Base-by-base conservation (phyloP, 306 rosid genomes). In the Rosa chinensis region DNA sequence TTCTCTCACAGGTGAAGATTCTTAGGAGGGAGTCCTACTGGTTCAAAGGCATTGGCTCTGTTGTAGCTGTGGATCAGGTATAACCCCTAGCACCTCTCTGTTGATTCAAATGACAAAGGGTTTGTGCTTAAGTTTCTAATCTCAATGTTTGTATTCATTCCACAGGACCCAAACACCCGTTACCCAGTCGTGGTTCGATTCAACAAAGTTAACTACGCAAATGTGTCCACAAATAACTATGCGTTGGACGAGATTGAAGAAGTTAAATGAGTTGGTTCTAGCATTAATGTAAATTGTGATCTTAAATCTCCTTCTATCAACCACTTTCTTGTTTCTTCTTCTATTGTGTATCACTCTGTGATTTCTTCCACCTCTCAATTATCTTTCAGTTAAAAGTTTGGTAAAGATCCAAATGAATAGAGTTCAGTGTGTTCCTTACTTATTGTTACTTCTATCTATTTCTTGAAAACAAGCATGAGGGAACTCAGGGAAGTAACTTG, bases 41-140 rank as follows among this genome's bases (percentile, higher is more conserved):
- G 97, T 92, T 62, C 84, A 92, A 90, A 47, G 97, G 89, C 32
- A 56, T 78, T 35, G 97, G 97, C 42, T 86, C 93, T 47, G 97
- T 92, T 32, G 97, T 92, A 56, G 92, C 97, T 59, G 97, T 92
- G 84, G 97, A 92, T 79, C 97, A 92, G 94, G 94, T 92, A 69
- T 42, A 77, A 66, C 66, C 10, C 64, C 68, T 77, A 45, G 66
- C 62, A 11, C 77, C 74, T 73, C 55, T 75, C 71, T 35, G 72
- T 17, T 32, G 20, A 40, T 11, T 17, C 1, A 32, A 61, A 43
- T 2, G 55, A 43, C n/a, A 28, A 52, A 66, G 32, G 32, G 47
- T 39, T 20, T 47, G 39, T 68, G 48, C 48, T 78, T 20, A 11
- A 50, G 72, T 59, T 14, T 61, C 49, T 75, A 76, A 62, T 75